Conservation (phyloP, 1,139 yeast genomes). For the Zygosaccharomyces sapae region DNA sequence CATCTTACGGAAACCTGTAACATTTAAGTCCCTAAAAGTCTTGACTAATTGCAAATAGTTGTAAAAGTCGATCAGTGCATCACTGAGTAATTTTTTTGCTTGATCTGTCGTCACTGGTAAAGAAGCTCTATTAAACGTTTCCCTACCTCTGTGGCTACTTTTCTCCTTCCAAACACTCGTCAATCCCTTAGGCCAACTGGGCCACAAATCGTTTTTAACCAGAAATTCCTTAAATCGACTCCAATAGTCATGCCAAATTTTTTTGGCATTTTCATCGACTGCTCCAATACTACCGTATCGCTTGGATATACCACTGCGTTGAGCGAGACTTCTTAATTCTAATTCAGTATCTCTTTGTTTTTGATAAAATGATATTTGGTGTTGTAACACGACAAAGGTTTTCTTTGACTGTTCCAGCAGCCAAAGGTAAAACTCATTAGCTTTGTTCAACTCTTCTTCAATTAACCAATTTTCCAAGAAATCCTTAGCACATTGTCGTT, state of each 20-base stretch:
- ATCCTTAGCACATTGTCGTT: constrained; percentile 26
- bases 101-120: constrained; percentile 35
- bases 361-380: constrained; percentile 26
- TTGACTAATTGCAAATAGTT: constrained; percentile 72
- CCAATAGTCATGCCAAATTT: constrained; percentile 2
- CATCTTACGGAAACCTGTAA: constrained; percentile 85
- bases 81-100: constrained; percentile 72
- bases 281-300: constrained; percentile 12
- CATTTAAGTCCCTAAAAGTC: constrained; percentile 70
- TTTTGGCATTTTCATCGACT: constrained; percentile 6
- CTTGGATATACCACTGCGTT: not conserved
- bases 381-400: constrained; percentile 22
- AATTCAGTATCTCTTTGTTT: constrained; percentile 17
- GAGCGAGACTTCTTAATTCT: constrained; percentile 1
- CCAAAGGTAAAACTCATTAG: constrained; percentile 36
- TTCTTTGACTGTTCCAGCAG: constrained; percentile 28
- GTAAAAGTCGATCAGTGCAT: constrained; percentile 76
- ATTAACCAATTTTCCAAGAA: constrained; percentile 36
- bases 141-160: constrained; percentile 35
- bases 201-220: constrained; percentile 28
- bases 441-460: constrained; percentile 29
- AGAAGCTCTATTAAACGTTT: constrained; percentile 27
- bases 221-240: constrained; percentile 19
- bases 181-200: constrained; percentile 31
- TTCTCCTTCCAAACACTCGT: constrained; percentile 7